Evolutionary conservation across 192 early-diverging fungal genomes (phyloP).

Genomic region (Rhizophagus sp.): DNA sequence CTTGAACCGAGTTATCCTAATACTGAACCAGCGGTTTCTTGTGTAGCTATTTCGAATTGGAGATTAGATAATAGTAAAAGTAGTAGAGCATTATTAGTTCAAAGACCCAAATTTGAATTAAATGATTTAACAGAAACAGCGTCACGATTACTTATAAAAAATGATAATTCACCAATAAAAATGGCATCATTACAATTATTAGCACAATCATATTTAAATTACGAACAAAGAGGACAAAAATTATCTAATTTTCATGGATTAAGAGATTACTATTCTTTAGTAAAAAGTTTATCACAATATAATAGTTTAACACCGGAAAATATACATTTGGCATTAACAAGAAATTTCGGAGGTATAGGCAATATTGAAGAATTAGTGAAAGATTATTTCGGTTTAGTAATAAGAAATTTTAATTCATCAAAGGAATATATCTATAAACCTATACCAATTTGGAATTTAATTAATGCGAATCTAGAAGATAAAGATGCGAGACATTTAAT

Average conservation of each 20-base stretch:
- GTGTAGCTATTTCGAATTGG: slow-evolving; percentile 32
- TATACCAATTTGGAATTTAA: slow-evolving; percentile 23
- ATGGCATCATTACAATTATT: background rate
- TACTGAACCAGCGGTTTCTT: slow-evolving; percentile 20
- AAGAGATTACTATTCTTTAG: slow-evolving; percentile 28
- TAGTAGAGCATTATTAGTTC: slow-evolving; percentile 31
- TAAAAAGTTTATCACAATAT: slow-evolving; percentile 9
- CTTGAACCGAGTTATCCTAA: slow-evolving; percentile 24
- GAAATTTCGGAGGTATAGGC: slow-evolving; percentile 32
- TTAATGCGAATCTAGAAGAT: slow-evolving; percentile 19
- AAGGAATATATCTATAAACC: background rate
- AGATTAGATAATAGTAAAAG: slow-evolving; percentile 31
- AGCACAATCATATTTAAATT: slow-evolving; percentile 19
- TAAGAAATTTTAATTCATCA: background rate
- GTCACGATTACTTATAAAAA: background rate
- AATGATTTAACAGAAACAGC: slow-evolving; percentile 25
- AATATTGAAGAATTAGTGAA: background rate
- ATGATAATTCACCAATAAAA: background rate
- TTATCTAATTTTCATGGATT: slow-evolving; percentile 29
- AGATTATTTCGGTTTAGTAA: slow-evolving; percentile 8
- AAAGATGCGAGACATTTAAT: slow-evolving; percentile 28
- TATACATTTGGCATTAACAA: slow-evolving; percentile 14
- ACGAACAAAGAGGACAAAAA: slow-evolving; percentile 23
- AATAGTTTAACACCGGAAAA: background rate
- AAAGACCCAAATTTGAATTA: slow-evolving; percentile 30